These are phyloP conservation scores for Boechera divaricarpa DNA, from an alignment of 345 rosid genomes.

Conservation along the genomic window DNA sequence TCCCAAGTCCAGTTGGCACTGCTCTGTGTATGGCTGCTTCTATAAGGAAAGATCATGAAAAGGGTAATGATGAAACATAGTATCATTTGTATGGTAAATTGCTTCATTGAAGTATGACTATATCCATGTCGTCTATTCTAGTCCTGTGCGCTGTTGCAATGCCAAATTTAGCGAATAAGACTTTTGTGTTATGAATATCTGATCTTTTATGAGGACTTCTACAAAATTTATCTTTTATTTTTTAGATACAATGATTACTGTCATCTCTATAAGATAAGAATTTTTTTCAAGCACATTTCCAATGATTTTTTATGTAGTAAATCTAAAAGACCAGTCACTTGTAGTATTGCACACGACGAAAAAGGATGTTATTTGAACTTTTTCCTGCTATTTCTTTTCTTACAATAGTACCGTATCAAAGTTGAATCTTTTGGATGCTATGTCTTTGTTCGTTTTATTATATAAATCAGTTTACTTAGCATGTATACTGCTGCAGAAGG, in stretches of 20 bases:
- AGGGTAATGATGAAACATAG: conserved; percentile 59
- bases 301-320: conserved; percentile 5
- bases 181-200: conserved; percentile 12
- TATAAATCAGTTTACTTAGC: conserved; percentile 29
- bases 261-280: conserved; percentile 4
- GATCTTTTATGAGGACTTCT: conserved; percentile 16
- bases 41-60: conserved; percentile 88
- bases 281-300: conserved; percentile 1
- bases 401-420: background rate
- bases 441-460: conserved; percentile 1
- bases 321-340: conserved; percentile 16
- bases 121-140: conserved; percentile 8
- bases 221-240: conserved; percentile 8
- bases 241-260: conserved; percentile 13
- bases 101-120: background rate
- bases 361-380: conserved; percentile 1
- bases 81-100: conserved; percentile 10
- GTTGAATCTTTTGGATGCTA: conserved; percentile 17
- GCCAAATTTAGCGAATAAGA: background rate
- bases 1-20: conserved; percentile 81
- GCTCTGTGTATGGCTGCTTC: conserved; percentile 95
- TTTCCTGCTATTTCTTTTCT: conserved; percentile 14
- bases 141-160: conserved; percentile 17
- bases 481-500: conserved; percentile 70
- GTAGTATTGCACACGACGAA: conserved; percentile 16